phyloP scores from a whole-genome alignment of 768 basidiomycete species.

The Fomitopsis pulvina region DNA sequence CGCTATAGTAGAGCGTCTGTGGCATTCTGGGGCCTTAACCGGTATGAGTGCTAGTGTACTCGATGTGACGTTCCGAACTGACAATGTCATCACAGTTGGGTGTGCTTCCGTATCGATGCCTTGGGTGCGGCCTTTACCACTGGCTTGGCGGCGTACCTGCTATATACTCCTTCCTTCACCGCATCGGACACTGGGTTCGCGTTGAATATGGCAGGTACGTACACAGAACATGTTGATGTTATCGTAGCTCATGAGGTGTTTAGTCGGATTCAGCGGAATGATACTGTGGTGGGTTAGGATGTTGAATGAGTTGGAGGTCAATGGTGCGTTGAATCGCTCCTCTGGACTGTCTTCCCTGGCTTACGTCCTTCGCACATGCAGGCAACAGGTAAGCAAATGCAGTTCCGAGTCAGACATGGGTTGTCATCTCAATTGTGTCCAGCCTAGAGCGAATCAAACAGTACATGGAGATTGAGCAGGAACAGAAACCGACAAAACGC shows the following conservation, averaged over 20 bases:
- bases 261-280: conserved; percentile 49
- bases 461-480: conserved; percentile 49
- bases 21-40: conserved; percentile 42
- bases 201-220: conserved; percentile 34
- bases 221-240: not conserved
- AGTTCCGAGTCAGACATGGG: not conserved
- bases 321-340: conserved; percentile 24
- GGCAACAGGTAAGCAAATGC: conserved; percentile 26
- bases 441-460: conserved; percentile 45
- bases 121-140: conserved; percentile 45
- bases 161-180: conserved; percentile 38
- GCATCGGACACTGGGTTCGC: conserved; percentile 35
- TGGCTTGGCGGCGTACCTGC: conserved; percentile 45
- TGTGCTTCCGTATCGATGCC: conserved; percentile 48
- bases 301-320: conserved; percentile 39
- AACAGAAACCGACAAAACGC: conserved; percentile 30
- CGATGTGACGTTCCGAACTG: too few relatives aligned
- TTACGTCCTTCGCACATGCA: conserved; percentile 1
- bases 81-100: conserved; percentile 28
- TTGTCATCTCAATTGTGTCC: not conserved
- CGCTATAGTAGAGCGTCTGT: conserved; percentile 36
- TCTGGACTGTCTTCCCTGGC: not conserved
- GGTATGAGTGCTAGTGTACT: conserved; percentile 5
- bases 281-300: conserved; percentile 47
- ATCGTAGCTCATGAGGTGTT: not conserved